Evolutionary conservation across 2,329 filamentous ascomycete genomes (phyloP), one percentile per base, ranked within the genome.

Genomic region (Colletotrichum eleusines): DNA sequence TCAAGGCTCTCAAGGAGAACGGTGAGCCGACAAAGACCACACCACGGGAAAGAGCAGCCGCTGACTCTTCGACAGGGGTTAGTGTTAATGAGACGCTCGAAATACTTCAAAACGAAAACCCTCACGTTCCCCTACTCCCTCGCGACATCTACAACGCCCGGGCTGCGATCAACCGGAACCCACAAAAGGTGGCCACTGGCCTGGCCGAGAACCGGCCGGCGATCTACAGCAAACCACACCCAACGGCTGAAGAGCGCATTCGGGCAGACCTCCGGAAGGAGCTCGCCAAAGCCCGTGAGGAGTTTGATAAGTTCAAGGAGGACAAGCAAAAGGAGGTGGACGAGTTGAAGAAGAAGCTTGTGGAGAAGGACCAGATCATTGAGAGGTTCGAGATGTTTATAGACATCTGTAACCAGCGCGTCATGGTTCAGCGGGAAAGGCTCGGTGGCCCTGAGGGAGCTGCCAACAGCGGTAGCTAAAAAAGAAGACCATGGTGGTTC

Each of bases 361-460:
- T 85, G 50, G 88, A 91, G 70, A 91, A 91, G 78, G 87, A 90
- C 71, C 84, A 86, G 75, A 84, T 87, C 70, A 91, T 91, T 66
- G 79, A 85, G 72, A 89, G 87, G 76, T 91, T 91, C 74, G 89
- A 91, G 79, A 89, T 90, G 86, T 91, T 91, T 64, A 91, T 91
- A 75, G 89, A 91, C 78, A 90, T 91, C 65, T 91, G 89, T 77
- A 91, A 91, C 75, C 85, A 90, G 77, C 82, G 89, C 60, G 89
- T 91, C 72, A 91, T 91, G 83, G 83, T 90, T 63, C 88, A 89
- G 77, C 82, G 88, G 61, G 86, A 89, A 75, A 83, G 86, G 72
- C 81, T 91, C 18, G 72, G 71, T 5, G 72, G 69, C 8, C 46
- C 63, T 5, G 72, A 73, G 23, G 71, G 71, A 6, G 53, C 69